Conservation (phyloP, 2,329 filamentous ascomycete genomes). For the Proliferodiscus dingleyae region DNA sequence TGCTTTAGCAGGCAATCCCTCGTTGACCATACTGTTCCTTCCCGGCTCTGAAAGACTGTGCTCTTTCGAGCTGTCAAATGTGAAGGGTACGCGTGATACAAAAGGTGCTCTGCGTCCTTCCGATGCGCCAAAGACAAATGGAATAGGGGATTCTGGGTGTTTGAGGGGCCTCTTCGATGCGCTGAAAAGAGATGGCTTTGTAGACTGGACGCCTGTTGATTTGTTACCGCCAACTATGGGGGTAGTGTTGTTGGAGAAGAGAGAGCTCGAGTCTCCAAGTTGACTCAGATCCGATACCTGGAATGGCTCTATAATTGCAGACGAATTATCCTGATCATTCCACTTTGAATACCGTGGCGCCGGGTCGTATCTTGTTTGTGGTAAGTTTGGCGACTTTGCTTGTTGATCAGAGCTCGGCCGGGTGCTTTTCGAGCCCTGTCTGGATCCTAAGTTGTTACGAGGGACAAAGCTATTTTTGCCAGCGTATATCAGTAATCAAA, state of each 20-base stretch:
- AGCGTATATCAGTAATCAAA: slow-evolving; percentile 2
- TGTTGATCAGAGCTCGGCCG: slow-evolving; percentile 3
- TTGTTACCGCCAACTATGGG: slow-evolving; percentile 6
- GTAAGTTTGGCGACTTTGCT: neutral
- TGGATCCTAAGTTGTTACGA: slow-evolving; percentile 19
- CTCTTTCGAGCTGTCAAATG: neutral
- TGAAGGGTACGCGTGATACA: neutral
- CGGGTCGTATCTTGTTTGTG: neutral
- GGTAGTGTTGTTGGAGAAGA: slow-evolving; percentile 23
- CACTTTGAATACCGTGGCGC: neutral
- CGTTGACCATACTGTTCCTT: slow-evolving; percentile 29
- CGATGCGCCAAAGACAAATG: slow-evolving; percentile 19
- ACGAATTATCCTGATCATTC: neutral
- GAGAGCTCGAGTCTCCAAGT: slow-evolving; percentile 30
- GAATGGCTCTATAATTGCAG: neutral
- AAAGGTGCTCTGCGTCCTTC: slow-evolving; percentile 1
- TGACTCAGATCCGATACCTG: slow-evolving; percentile 18
- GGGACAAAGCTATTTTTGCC: slow-evolving; percentile 18
- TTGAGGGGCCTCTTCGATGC: neutral
- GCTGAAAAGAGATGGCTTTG: slow-evolving; percentile 9
- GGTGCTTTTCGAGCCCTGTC: slow-evolving; percentile 11
- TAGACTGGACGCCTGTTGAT: neutral
- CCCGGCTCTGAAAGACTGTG: neutral
- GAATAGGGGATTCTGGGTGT: slow-evolving; percentile 15
- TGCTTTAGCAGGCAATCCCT: slow-evolving; percentile 30